Percentiles rank a stretch among this genome's conserved stretches.
Conservation (phyloP, 768 basidiomycete species). For the Lactarius tabidus region DNA sequence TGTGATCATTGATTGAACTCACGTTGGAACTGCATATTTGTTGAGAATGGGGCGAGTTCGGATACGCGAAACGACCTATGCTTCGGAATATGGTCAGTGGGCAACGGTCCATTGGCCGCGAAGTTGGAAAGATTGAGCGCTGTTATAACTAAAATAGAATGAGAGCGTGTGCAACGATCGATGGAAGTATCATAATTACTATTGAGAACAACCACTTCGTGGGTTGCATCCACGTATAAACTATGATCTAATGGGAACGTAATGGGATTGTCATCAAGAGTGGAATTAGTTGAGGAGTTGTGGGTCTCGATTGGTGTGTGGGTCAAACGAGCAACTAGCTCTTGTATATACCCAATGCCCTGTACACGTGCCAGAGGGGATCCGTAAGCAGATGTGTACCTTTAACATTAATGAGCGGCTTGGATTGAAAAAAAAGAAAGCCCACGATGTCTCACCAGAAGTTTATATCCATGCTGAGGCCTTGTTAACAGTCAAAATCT, state of each 20-base stretch:
- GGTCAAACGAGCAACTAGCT: constrained; percentile 78
- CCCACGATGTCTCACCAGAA: constrained; percentile 46
- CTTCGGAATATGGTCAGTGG: constrained; percentile 63
- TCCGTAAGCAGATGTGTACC: constrained; percentile 75
- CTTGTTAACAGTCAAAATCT: constrained; percentile 33
- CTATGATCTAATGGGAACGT: constrained; percentile 70
- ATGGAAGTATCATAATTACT: constrained; percentile 40
- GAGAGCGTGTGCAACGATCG: constrained; percentile 2
- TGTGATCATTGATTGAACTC: constrained; percentile 25
- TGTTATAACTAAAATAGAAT: constrained; percentile 55
- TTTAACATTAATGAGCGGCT: constrained; percentile 16
- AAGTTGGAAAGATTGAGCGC: constrained; percentile 80
- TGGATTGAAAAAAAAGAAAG: neutral
- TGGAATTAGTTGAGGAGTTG: constrained; percentile 83
- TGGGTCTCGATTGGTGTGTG: constrained; percentile 64
- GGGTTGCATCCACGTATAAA: constrained; percentile 85
- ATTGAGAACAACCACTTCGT: constrained; percentile 89
- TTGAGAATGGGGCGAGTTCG: constrained; percentile 81
- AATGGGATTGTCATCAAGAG: constrained; percentile 61
- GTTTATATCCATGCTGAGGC: constrained; percentile 52
- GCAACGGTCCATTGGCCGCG: constrained; percentile 68
- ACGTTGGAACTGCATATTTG: constrained; percentile 89
- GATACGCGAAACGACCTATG: constrained; percentile 68
- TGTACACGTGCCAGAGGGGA: constrained; percentile 73
- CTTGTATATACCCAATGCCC: constrained; percentile 78